Conservation (phyloP, 805 yeast species). For the Ogataea nonfermentans region DNA sequence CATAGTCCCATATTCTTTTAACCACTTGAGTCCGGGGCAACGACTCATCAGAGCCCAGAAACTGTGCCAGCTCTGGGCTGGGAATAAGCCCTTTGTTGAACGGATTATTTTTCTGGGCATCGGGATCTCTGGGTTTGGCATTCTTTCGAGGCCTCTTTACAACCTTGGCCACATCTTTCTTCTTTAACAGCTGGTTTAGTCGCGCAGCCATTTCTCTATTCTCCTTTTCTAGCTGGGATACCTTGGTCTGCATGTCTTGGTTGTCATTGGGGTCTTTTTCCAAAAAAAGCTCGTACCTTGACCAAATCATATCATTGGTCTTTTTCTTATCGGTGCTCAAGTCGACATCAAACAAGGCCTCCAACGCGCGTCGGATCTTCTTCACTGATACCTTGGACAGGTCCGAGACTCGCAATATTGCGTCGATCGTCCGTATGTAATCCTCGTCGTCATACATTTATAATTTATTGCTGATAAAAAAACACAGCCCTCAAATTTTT, state of each 20-base stretch:
- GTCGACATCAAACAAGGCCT: slow-evolving; percentile 60
- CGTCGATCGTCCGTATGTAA: slow-evolving; percentile 65
- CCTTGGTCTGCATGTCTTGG: slow-evolving; percentile 11
- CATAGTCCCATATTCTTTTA: slow-evolving; percentile 67
- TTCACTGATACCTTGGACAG: slow-evolving; percentile 69
- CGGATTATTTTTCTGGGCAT: slow-evolving; percentile 34
- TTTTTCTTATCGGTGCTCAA: slow-evolving; percentile 48
- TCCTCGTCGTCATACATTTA: slow-evolving; percentile 21
- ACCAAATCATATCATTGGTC: slow-evolving; percentile 59
- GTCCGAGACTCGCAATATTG: slow-evolving; percentile 70
- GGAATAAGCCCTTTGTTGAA: slow-evolving; percentile 45
- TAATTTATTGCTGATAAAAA: too few relatives aligned
- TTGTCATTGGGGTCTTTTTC: slow-evolving; percentile 37
- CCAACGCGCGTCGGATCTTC: slow-evolving; percentile 68
- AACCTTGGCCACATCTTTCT: slow-evolving; percentile 16
- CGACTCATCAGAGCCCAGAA: slow-evolving; percentile 43
- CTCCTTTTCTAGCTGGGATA: slow-evolving; percentile 37
- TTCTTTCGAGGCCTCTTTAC: slow-evolving; percentile 14
- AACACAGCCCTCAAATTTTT: background rate
- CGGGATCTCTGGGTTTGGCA: slow-evolving; percentile 18
- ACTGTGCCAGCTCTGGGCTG: slow-evolving; percentile 48
- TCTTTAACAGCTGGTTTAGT: slow-evolving; percentile 30
- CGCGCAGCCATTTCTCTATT: slow-evolving; percentile 44
- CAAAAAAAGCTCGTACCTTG: slow-evolving; percentile 45
- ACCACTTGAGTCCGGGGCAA: slow-evolving; percentile 70